These are phyloP conservation scores for Hypoxylon fragiforme DNA, from an alignment of 495 filamentous ascomycete genomes.

Conservation along the genomic window DNA sequence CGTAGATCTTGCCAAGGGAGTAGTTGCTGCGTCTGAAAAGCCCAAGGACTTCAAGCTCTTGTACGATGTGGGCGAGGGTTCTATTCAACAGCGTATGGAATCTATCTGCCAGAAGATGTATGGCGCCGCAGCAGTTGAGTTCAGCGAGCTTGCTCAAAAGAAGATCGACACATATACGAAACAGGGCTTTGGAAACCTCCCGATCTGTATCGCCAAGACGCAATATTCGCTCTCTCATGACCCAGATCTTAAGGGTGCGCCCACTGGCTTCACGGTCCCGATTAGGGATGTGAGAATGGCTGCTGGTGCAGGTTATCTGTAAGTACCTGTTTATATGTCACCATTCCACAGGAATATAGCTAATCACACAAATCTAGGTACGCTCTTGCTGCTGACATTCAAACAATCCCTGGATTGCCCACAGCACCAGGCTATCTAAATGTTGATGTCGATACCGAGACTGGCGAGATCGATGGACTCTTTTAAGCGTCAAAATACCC, in stretches of 20 bases:
- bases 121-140: constrained; percentile 85
- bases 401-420: constrained; percentile 94
- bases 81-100: constrained; percentile 88
- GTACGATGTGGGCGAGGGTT: constrained; percentile 73
- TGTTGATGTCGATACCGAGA: constrained; percentile 90
- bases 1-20: constrained; percentile 83
- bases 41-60: constrained; percentile 89
- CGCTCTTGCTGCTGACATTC: constrained; percentile 93
- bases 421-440: constrained; percentile 96
- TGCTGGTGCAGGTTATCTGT: constrained; percentile 89
- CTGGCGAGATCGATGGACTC: constrained; percentile 92
- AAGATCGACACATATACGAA: constrained; percentile 93
- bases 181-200: constrained; percentile 89
- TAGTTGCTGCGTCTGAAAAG: constrained; percentile 80
- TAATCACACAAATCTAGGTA: constrained; percentile 63
- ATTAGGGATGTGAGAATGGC: constrained; percentile 94
- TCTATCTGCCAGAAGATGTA: constrained; percentile 92
- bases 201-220: constrained; percentile 96
- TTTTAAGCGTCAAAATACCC: constrained; percentile 60
- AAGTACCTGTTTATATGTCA: no score
- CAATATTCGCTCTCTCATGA: constrained; percentile 97
- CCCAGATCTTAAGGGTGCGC: constrained; percentile 91
- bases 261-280: constrained; percentile 91
- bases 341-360: no score
- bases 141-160: constrained; percentile 90